Evolutionary conservation across 768 basidiomycete genomes (phyloP), one percentile per base, ranked within the genome.

Genomic region (Leccinum sublutescens): DNA sequence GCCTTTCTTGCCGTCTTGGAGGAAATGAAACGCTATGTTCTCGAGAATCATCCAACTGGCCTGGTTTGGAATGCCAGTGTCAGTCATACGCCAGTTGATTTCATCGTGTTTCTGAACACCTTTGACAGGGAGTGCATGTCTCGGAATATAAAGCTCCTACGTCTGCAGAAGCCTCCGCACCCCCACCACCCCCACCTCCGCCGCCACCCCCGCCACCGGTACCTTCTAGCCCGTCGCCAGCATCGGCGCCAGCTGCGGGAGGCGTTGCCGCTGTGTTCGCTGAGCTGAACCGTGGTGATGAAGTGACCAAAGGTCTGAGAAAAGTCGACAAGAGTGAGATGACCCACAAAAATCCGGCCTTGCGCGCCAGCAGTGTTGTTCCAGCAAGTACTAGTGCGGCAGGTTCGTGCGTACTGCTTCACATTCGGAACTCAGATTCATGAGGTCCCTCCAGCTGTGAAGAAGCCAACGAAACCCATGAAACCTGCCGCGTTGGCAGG

Each of bases 341-440:
- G 95, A 98, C 95, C 3, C 97, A 99, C 79, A 98, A 99, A 81
- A 98, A 99, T 68, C 96, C 97, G 0, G 82, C 86, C 10, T 76
- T 99, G 38, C 78, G 97, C 31, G 84, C 79, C 15, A 62, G 77
- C 14, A 74, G 77, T 34, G 74, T 75, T 23, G 91, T 79, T 66
- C 86, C 80, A 69, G 80, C 65, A n/a, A 40, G 56, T 57, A 76
- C 80, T 36, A 1, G 61, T 50, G 68, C 75, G 2, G 70, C 76
- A 54, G 52, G 65, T 80, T 50, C 53, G 73, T 63, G 34, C 19
- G 70, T 76, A 23, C 62, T 70, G 56, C 23, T 56, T 47, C 10
- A 45, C n/a, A 52, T 27, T 12, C n/a, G 17, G 23, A 33, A 10
- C 5, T n/a, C 14, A 33, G 38, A 25, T 25, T 55, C 31, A 68